phyloP scores from a whole-genome alignment of 129 eudicot genomes.

The sunflower (Helianthus annuus) region HanXRQr2.0-SUNRISE NC_035433.2:145106221-145106720 shows the following conservation, averaged over 20 bases:
- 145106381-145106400: conserved; percentile 40
- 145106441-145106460: conserved; percentile 39
- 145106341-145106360: conserved; percentile 54
- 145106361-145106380: conserved; percentile 32
- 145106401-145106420: conserved; percentile 51
- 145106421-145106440: conserved; percentile 35
- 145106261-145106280: conserved; percentile 22
- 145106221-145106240: conserved; percentile 48
- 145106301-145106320: conserved; percentile 50
- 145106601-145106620: conserved; percentile 33
- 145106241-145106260: conserved; percentile 63
- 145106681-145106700: conserved; percentile 45
- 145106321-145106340: conserved; percentile 32
- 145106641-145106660: conserved; percentile 52
- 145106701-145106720: conserved; percentile 33
- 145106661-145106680: conserved; percentile 37
- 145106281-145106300: conserved; percentile 41
- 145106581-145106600: conserved; percentile 62
- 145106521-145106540: conserved; percentile 43
- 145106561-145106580: conserved; percentile 30
- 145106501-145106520: conserved; percentile 32
- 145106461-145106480: conserved; percentile 46
- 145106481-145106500: conserved; percentile 38
- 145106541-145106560: conserved; percentile 26
- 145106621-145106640: conserved; percentile 42